phyloP scores from a whole-genome alignment of 768 basidiomycete genomes.

The Chalciporus piperatus region DNA sequence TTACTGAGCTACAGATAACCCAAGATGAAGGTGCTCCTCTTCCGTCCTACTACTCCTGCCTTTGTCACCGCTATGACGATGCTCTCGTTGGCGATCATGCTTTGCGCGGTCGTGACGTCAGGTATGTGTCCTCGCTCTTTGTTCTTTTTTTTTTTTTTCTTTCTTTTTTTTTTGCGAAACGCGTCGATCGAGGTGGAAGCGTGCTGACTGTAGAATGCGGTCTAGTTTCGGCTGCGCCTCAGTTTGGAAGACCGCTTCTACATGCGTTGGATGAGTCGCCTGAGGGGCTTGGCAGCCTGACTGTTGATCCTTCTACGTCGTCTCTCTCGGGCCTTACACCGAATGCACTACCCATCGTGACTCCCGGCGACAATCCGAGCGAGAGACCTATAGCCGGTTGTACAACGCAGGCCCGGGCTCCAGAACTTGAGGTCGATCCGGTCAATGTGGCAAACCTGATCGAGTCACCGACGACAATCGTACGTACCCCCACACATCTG shows the following conservation, averaged over 20 bases:
- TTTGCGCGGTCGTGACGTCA: constrained; percentile 11
- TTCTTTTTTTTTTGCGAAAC: too few species aligned
- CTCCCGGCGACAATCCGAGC: background rate
- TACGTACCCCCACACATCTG: background rate
- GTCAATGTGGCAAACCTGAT: background rate
- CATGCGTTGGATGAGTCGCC: constrained; percentile 9
- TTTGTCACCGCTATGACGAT: constrained; percentile 10
- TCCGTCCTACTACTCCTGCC: constrained; percentile 21
- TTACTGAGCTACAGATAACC: too few species aligned
- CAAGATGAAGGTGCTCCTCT: constrained; percentile 22
- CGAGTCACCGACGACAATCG: too few species aligned
- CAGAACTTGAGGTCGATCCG: background rate
- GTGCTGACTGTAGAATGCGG: background rate
- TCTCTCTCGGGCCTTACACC: background rate
- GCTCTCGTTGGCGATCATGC: constrained; percentile 4
- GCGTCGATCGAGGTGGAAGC: background rate
- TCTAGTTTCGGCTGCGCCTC: constrained; percentile 18
- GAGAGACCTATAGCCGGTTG: background rate
- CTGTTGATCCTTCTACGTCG: background rate
- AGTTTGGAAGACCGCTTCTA: constrained; percentile 17
- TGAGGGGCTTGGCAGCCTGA: background rate
- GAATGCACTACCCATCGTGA: background rate
- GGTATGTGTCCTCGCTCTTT: constrained; percentile 6
- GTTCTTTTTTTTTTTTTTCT: too few species aligned
- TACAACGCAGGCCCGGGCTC: background rate